These are phyloP conservation scores for Galeopsis tetrahit DNA, from an alignment of 257 asterid species.

Conservation along the genomic window DNA sequence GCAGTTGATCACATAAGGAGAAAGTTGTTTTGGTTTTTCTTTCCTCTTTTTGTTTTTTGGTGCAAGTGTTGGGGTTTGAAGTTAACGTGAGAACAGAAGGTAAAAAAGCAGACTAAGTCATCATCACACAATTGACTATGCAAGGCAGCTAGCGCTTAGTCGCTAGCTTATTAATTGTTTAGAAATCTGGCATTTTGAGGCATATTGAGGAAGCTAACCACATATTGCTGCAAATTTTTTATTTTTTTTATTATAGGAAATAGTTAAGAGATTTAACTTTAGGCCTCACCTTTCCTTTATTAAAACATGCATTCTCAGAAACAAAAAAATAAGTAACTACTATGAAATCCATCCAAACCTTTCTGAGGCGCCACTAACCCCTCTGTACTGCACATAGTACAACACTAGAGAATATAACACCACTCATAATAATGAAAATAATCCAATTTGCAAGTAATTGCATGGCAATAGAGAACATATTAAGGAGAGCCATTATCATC, in stretches of 20 bases:
- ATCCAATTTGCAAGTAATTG: constrained; percentile 19
- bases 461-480: constrained; percentile 5
- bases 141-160: constrained; percentile 6
- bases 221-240: background rate
- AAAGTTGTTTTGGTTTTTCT: background rate
- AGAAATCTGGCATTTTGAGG: constrained; percentile 2
- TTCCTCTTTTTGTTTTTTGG: background rate
- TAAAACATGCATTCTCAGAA: constrained; percentile 4
- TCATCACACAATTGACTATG: background rate
- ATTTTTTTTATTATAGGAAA: no score
- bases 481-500: constrained; percentile 13
- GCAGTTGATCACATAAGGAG: background rate
- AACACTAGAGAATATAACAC: constrained; percentile 22
- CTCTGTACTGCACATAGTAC: background rate
- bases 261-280: background rate
- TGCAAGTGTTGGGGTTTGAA: background rate
- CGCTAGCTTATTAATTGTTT: constrained; percentile 8
- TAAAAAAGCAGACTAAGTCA: background rate
- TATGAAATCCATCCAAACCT: constrained; percentile 15
- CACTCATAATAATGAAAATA: background rate
- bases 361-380: constrained; percentile 3
- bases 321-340: constrained; percentile 6
- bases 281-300: background rate
- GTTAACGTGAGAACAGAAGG: background rate
- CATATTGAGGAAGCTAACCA: constrained; percentile 9